Base-by-base conservation (phyloP, 1,284 basidiomycete species). In the Amylostereum chailletii region DNA sequence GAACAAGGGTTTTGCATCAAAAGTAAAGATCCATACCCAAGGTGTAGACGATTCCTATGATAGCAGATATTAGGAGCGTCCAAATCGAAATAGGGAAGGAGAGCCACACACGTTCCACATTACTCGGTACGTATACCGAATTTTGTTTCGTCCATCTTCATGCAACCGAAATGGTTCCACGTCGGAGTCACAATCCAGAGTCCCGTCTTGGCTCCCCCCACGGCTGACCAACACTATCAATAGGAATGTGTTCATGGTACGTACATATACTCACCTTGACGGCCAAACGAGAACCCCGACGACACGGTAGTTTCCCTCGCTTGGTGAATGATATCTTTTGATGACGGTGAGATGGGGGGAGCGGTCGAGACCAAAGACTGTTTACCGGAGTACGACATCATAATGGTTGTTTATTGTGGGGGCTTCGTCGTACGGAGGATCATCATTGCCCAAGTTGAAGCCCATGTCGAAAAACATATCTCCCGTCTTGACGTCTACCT, bases 211-310 rank as follows among this genome's bases (percentile, higher is more conserved):
- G 42, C 69, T 53, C 4, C 79, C 81, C 43, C 83, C 83, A 49
- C 76, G 76, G 59, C 86, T 87, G 55, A 29, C 19, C 19, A 52
- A 34, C 31, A 46, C 39, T 41, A 49, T 49, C 46, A 43, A 30
- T 51, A 41, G 30, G 51, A 38, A 41, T 32, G 48, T 26, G 27
- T 26, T 42, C 29, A 29, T 11, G 36, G 11, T 46, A 26, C 10
- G 30, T 30, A 45, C 26, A 26, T 30, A 27, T 27, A 57, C 60
- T 43, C 56, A 88, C 86, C 87, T 90, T 33, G 75, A 74, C 26
- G 93, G 93, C 85, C 91, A 94, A 27, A 97, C 91, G 43, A 95
- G 75, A 9, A 94, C 91, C 9, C 91, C 93, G 38, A 97, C 94
- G 7, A 97, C 83, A 32, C 93, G 83, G 63, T 83, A 84, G 37